Percentiles rank a stretch among this genome's conserved stretches.
Evolutionary conservation across 768 basidiomycete genomes (phyloP).

Genomic region (Punctularia strigosozonata): DNA sequence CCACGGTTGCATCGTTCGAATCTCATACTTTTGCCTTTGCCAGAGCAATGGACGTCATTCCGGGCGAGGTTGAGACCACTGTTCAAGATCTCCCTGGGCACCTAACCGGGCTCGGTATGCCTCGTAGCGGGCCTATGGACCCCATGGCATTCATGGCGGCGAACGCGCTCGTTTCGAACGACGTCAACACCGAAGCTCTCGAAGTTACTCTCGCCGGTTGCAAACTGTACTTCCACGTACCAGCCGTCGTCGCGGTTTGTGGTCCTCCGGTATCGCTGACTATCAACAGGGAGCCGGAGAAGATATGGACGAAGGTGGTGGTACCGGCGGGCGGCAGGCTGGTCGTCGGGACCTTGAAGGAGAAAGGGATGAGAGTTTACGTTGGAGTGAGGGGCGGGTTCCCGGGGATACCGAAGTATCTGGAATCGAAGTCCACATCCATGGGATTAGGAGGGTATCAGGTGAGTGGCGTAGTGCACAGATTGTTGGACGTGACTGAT

Average conservation of each 20-base stretch:
- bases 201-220: conserved; percentile 40
- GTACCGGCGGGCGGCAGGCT: conserved; percentile 34
- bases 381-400: conserved; percentile 49
- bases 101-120: conserved; percentile 41
- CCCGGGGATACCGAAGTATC: conserved; percentile 39
- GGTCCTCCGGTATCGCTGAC: conserved; percentile 34
- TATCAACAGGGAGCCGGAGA: conserved; percentile 24
- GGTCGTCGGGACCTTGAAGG: conserved; percentile 21
- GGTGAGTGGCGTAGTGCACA: conserved; percentile 16
- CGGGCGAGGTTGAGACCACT: conserved; percentile 42
- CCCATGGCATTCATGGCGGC: conserved; percentile 39
- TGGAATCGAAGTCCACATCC: conserved; percentile 57
- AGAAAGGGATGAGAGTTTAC: conserved; percentile 40
- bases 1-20: no score
- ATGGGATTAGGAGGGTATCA: conserved; percentile 53
- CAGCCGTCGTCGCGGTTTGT: conserved; percentile 41
- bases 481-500: no score
- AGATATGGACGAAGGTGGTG: conserved; percentile 37
- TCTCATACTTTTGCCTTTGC: not conserved
- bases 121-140: conserved; percentile 57
- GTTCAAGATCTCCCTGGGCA: conserved; percentile 51
- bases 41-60: conserved; percentile 41
- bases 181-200: conserved; percentile 34
- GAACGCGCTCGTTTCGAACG: conserved; percentile 49
- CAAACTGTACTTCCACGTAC: conserved; percentile 36